Evolutionary conservation across 1,284 basidiomycete genomes (phyloP).

Genomic region (Leccinum subspadiceum): DNA sequence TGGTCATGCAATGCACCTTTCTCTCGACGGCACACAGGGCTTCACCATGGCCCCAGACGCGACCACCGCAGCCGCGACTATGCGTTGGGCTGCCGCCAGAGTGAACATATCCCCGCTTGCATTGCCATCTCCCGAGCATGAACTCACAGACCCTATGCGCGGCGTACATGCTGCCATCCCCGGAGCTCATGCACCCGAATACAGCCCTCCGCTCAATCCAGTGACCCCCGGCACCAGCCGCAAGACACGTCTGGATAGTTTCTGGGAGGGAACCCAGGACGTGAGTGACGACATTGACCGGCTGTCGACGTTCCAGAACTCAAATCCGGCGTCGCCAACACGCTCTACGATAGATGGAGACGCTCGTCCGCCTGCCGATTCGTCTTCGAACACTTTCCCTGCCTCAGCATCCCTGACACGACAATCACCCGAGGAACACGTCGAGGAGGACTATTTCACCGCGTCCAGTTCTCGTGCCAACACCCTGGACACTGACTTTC

Average conservation of each 20-base stretch:
- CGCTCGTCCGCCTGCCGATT: slow-evolving; percentile 7
- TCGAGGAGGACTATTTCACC: slow-evolving; percentile 35
- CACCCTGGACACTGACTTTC: slow-evolving; percentile 20
- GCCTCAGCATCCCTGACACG: slow-evolving; percentile 21
- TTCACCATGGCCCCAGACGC: slow-evolving; percentile 47
- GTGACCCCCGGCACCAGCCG: slow-evolving; percentile 51
- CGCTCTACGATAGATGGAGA: slow-evolving; percentile 12
- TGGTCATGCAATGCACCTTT: slow-evolving; percentile 26
- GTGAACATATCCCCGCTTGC: slow-evolving; percentile 77
- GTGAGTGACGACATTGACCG: slow-evolving; percentile 38
- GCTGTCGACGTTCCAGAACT: slow-evolving; percentile 27
- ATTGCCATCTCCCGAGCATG: slow-evolving; percentile 83
- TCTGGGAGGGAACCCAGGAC: slow-evolving; percentile 67
- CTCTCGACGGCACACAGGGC: slow-evolving; percentile 28
- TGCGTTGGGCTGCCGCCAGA: slow-evolving; percentile 77
- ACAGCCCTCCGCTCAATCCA: slow-evolving; percentile 29
- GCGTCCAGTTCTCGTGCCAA: slow-evolving; percentile 27
- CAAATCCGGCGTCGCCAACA: slow-evolving; percentile 27
- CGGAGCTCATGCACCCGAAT: slow-evolving; percentile 50
- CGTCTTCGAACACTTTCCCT: slow-evolving; percentile 9
- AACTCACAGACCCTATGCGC: slow-evolving; percentile 83
- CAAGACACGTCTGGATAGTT: slow-evolving; percentile 58
- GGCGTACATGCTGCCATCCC: slow-evolving; percentile 66
- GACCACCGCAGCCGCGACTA: slow-evolving; percentile 74
- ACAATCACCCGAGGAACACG: slow-evolving; percentile 26